Evolutionary conservation across 805 yeast species (phyloP).

Genomic region (Lachancea fermentati): DNA sequence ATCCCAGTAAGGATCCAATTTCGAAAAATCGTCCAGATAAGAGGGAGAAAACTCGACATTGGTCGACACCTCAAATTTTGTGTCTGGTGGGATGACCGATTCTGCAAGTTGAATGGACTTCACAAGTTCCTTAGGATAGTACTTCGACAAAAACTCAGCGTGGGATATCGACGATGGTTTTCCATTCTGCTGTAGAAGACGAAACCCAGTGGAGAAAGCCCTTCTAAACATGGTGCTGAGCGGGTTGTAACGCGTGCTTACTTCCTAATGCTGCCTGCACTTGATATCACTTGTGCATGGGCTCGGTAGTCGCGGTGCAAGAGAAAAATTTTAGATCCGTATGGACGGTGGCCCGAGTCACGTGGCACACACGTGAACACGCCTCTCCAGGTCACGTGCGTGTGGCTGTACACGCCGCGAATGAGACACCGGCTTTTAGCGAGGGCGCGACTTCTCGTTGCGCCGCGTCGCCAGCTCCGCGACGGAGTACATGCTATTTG

Average conservation of each 20-base stretch:
- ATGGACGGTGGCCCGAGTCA: no score
- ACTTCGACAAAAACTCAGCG: conserved; percentile 48
- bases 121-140: conserved; percentile 75
- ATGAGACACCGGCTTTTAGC: no score
- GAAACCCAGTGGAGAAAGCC: conserved; percentile 17
- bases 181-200: conserved; percentile 16
- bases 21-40: conserved; percentile 63
- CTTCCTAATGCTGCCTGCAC: neutral
- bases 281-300: neutral
- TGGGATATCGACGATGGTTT: conserved; percentile 15
- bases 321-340: neutral
- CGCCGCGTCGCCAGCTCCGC: no score
- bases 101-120: conserved; percentile 82
- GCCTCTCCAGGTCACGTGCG: neutral
- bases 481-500: no score
- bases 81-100: conserved; percentile 61
- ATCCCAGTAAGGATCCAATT: conserved; percentile 74
- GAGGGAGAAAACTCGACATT: conserved; percentile 61
- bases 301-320: no score
- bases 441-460: no score
- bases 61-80: conserved; percentile 39
- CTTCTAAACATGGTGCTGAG: conserved; percentile 16
- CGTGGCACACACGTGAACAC: no score
- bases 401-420: neutral
- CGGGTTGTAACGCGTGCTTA: no score